Evolutionary conservation across 306 rosid species (phyloP), one percentile per base, ranked within the genome.

Genomic region (Cucurbita pepo): DNA sequence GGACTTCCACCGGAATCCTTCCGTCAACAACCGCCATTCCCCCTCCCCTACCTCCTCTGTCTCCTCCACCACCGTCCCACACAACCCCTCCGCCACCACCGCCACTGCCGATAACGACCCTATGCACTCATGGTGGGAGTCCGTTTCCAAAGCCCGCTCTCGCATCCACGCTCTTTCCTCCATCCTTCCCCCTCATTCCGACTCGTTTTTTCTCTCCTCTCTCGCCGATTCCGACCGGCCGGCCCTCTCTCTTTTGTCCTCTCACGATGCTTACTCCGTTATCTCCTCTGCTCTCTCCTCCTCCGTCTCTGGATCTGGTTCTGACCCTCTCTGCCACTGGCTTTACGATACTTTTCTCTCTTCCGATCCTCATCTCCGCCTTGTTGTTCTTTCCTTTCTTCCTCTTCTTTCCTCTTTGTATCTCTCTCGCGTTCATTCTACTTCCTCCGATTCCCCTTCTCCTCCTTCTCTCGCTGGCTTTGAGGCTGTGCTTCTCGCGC

Each of bases 201-300:
- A 67, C 40, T 66, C 83, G 21, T 63, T 78, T 9, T 70, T 88
- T 13, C 86, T 92, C 69, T 60, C 85, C 71, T 78, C 96, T 64
- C 91, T 94, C 63, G 95, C 96, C 47, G 99, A 94, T 60, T 94
- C 99, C 37, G 99, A 91, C 78, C 99, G 96, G 57, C 99, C 97
- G 0, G 97, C 97, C 3, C 92, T 94, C 69, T 94, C 99, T 5
- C 99, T 94, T 56, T 87, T 94, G 65, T 89, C 96, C 64, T 94
- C 99, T 63, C 80, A 73, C 10, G 10, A 76, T 21, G 90, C 96
- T 30, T 94, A 87, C 87, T 34, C 78, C 64, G 87, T 88, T 48
- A 14, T 94, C 40, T 82, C 90, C 18, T 15, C 81, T 10, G 71
- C 88, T 52, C 92, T 89, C 67, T 81, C 83, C 55, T 52, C 77